phyloP scores from a whole-genome alignment of 2,329 filamentous ascomycete genomes.

The Monilinia laxa region DNA sequence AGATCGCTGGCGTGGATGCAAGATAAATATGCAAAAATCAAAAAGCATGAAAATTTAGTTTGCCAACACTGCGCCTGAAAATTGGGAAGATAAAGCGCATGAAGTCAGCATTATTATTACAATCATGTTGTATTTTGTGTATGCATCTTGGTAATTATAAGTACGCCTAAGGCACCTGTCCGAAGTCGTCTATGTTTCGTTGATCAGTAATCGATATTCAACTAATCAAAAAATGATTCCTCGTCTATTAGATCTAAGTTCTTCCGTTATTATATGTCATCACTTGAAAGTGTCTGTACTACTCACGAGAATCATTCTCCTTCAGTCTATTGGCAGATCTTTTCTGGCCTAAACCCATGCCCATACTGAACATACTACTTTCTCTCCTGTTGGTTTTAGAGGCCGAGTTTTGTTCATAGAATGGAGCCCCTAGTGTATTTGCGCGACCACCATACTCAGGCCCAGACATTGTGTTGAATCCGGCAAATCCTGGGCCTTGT shows the following conservation, averaged over 20 bases:
- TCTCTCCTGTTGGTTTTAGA: slow-evolving; percentile 54
- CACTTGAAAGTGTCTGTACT: background rate
- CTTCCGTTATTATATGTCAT: slow-evolving; percentile 24
- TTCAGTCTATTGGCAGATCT: slow-evolving; percentile 36
- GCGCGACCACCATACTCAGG: slow-evolving; percentile 37
- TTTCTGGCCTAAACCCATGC: slow-evolving; percentile 45
- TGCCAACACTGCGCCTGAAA: background rate
- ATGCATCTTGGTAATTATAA: background rate
- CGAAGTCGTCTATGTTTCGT: slow-evolving; percentile 29
- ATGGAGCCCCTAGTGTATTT: slow-evolving; percentile 35
- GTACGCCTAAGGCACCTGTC: slow-evolving; percentile 33
- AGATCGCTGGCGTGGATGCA: background rate
- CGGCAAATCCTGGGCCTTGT: slow-evolving; percentile 52
- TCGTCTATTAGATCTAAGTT: slow-evolving; percentile 37
- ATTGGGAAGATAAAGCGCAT: background rate
- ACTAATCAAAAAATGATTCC: slow-evolving; percentile 40
- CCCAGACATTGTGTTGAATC: slow-evolving; percentile 36
- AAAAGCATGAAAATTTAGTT: background rate
- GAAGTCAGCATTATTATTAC: slow-evolving; percentile 23
- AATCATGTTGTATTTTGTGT: slow-evolving; percentile 17
- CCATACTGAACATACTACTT: slow-evolving; percentile 56
- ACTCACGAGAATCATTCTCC: slow-evolving; percentile 37
- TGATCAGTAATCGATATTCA: slow-evolving; percentile 14
- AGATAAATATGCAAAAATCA: slow-evolving; percentile 16
- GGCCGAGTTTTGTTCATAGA: slow-evolving; percentile 33